Percentiles rank a stretch among this genome's conserved stretches.
These are phyloP conservation scores for Emmonsia crescens DNA, from an alignment of 2,329 filamentous ascomycete genomes.

Conservation along the genomic window DNA sequence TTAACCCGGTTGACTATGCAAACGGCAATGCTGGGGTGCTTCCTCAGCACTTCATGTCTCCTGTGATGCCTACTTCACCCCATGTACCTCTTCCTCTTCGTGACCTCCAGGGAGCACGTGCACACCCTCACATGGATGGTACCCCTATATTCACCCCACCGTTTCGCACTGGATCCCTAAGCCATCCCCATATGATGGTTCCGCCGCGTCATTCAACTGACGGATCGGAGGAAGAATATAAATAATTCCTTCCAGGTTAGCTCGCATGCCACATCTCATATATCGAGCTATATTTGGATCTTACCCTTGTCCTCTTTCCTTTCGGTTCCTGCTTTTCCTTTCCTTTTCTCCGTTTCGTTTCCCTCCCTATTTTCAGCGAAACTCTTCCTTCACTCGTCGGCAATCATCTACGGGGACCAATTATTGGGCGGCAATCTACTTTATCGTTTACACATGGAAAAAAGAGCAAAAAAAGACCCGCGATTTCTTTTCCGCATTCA, in stretches of 20 bases:
- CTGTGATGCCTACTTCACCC: slow-evolving; percentile 16
- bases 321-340: background rate
- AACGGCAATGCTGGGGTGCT: slow-evolving; percentile 16
- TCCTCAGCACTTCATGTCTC: slow-evolving; percentile 19
- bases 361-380: background rate
- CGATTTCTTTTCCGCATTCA: background rate
- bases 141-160: slow-evolving; percentile 15
- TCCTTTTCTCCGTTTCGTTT: background rate
- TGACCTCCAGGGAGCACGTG: slow-evolving; percentile 9
- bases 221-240: background rate
- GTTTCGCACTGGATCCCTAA: slow-evolving; percentile 25
- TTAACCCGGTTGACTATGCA: slow-evolving; percentile 23
- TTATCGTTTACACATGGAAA: background rate
- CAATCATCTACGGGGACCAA: background rate
- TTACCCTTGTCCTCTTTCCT: background rate
- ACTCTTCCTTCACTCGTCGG: background rate
- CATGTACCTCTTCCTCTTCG: slow-evolving; percentile 14
- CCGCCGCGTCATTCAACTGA: background rate
- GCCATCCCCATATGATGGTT: slow-evolving; percentile 17
- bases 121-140: slow-evolving; percentile 15
- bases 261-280: background rate
- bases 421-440: slow-evolving; percentile 4
- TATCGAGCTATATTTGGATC: background rate
- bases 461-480: background rate
- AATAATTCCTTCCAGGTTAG: background rate